Evolutionary conservation across 2,329 filamentous ascomycete genomes (phyloP), one percentile per base, ranked within the genome.

Genomic region (Phoma sp.): DNA sequence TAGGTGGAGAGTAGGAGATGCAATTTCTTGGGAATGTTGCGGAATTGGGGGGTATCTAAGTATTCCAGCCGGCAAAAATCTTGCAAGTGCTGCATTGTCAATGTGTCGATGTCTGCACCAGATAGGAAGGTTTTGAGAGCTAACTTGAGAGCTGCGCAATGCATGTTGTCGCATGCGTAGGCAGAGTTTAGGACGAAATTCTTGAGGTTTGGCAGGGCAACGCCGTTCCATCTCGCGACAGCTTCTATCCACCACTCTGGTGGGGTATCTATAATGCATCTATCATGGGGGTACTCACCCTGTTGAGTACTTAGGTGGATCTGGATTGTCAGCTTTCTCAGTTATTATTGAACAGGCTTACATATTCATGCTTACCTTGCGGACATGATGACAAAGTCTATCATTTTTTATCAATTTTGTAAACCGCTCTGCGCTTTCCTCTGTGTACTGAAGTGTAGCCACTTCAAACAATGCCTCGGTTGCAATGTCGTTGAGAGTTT

Each of bases 21-120:
- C 32, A 54, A n/a, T 5, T 48, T 39, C 4, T 28, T 21, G 5
- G 21, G 37, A 4, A 20, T 43, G 20, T 9, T 32, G 14, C 26
- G 18, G 5, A 48, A 18, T 20, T 43, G 26, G 7, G 25, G 10
- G 17, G 45, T 12, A 14, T 42, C 20, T 28, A 33, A 39, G n/a
- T 39, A 14, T 14, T 15, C 4, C 15, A 37, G 2, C 6, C n/a
- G n/a, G 20, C 51, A 54, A 7, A 23, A 29, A 11, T 54, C 51
- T 20, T 48, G 51, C 5, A 43, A 7, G 21, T 54, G 51, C 39
- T 54, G 48, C 26, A 54, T 20, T 6, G 38, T 54, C n/a, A 54
- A 17, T 12, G 15, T 5, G 9, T 48, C 14, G 38, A 54, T 36
- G 7, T 26, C 23, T 14, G 39, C 39, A 7, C 7, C 7, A 1